These are phyloP conservation scores for Protomyces arabidopsidicola DNA, from an alignment of 1,139 yeast species.

Conservation along the genomic window DNA sequence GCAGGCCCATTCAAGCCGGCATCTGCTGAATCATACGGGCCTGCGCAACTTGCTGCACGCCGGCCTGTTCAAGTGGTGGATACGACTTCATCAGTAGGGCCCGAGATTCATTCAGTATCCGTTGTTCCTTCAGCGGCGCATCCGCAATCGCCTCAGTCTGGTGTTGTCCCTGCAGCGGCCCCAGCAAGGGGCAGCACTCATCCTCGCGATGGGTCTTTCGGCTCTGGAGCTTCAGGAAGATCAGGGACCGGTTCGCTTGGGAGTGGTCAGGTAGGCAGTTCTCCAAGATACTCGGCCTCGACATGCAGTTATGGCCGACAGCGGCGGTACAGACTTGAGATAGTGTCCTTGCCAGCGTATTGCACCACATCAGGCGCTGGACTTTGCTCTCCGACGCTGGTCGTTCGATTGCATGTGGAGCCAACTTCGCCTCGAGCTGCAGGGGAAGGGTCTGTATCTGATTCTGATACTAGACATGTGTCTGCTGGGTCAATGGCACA, in stretches of 20 bases:
- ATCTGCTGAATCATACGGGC: too few species aligned
- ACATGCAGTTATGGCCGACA: not conserved
- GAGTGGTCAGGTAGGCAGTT: not conserved
- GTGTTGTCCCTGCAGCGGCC: too few species aligned
- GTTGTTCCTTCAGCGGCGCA: too few species aligned
- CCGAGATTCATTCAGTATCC: too few species aligned
- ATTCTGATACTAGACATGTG: not conserved
- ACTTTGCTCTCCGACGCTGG: conserved; percentile 5
- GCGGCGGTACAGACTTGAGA: not conserved
- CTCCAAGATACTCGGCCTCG: not conserved
- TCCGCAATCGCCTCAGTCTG: too few species aligned
- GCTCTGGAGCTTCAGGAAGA: not conserved
- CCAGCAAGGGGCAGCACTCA: too few species aligned
- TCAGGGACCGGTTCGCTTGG: not conserved
- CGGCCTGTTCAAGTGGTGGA: too few species aligned
- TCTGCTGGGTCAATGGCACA: not conserved
- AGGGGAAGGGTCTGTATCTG: not conserved
- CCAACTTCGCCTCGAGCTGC: not conserved
- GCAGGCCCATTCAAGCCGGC: too few species aligned
- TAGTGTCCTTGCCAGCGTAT: not conserved
- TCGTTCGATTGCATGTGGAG: conserved; percentile 4
- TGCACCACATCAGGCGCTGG: conserved; percentile 15
- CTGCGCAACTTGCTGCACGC: too few species aligned
- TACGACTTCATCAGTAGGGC: too few species aligned
- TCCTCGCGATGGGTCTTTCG: not conserved